phyloP scores from a whole-genome alignment of 139 green algal species.

The Closterium sp. region DNA sequence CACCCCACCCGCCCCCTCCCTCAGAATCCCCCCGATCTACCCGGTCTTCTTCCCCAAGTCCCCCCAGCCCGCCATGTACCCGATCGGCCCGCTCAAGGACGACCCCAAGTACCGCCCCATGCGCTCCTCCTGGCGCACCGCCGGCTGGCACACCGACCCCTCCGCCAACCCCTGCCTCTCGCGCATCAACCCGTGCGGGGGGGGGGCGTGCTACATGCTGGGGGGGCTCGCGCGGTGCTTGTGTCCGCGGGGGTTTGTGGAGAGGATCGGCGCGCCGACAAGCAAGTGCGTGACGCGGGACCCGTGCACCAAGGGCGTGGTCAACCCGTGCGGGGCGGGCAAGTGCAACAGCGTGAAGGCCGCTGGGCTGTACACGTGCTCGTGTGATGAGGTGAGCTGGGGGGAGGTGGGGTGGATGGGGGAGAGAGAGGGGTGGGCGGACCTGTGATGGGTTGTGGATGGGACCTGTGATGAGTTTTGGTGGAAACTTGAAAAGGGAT shows the following conservation, averaged over 20 bases:
- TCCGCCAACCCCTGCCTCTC: slow-evolving; percentile 1
- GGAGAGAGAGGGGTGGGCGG: not conserved
- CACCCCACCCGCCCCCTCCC: not conserved
- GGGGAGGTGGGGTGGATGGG: not conserved
- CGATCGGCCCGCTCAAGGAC: not conserved
- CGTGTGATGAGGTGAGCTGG: not conserved
- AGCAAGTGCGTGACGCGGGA: slow-evolving; percentile 17
- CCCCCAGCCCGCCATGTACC: not conserved
- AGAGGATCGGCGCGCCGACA: not conserved
- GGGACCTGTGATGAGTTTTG: not conserved
- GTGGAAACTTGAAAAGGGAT: not conserved
- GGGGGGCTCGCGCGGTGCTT: not conserved
- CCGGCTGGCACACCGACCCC: not conserved
- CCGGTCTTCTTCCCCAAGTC: not conserved
- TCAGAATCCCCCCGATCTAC: not conserved
- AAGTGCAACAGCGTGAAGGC: slow-evolving; percentile 9
- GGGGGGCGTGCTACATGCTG: not conserved
- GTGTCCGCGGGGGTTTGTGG: slow-evolving; percentile 16
- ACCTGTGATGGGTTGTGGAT: no score
- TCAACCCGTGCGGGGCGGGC: slow-evolving; percentile 34
- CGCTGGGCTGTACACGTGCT: not conserved
- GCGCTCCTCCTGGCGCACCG: not conserved
- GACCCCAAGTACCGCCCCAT: not conserved
- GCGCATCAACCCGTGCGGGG: slow-evolving; percentile 30
- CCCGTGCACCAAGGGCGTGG: not conserved